Conservation (phyloP, 768 basidiomycete species). For the Calocera viscosa region DNA sequence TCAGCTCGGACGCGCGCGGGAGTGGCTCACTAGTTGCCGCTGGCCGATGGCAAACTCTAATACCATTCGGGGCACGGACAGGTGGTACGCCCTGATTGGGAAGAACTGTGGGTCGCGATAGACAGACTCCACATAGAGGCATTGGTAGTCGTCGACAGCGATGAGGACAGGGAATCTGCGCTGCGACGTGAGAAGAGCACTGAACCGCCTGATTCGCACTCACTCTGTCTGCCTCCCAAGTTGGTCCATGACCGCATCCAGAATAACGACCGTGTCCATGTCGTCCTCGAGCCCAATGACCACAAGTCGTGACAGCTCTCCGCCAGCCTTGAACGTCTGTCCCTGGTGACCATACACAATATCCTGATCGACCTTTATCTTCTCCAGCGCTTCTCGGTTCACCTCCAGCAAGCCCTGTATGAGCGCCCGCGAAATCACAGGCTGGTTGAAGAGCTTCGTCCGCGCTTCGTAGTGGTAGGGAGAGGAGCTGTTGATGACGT, state of each 20-base stretch:
- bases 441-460: constrained; percentile 66
- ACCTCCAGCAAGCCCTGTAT: constrained; percentile 49
- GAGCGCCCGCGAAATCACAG: constrained; percentile 47
- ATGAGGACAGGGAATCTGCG: constrained; percentile 62
- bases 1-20: not conserved
- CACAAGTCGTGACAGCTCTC: constrained; percentile 31
- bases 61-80: constrained; percentile 63
- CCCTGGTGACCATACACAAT: constrained; percentile 48
- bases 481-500: constrained; percentile 62
- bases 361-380: constrained; percentile 40
- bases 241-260: constrained; percentile 47
- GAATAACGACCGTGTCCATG: constrained; percentile 23
- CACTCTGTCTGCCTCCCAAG: constrained; percentile 55
- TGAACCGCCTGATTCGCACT: constrained; percentile 20
- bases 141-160: constrained; percentile 80
- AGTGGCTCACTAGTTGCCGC: constrained; percentile 46
- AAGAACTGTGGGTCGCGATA: constrained; percentile 67
- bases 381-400: constrained; percentile 36
- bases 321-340: constrained; percentile 41
- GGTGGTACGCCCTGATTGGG: constrained; percentile 57
- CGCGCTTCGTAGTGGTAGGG: constrained; percentile 60
- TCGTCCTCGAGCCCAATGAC: constrained; percentile 37
- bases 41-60: constrained; percentile 68
- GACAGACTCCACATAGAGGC: constrained; percentile 49
- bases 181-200: not conserved